Evolutionary conservation across 2,329 filamentous ascomycete species (phyloP).

Genomic region (Neoscytalidium dimidiatum): DNA sequence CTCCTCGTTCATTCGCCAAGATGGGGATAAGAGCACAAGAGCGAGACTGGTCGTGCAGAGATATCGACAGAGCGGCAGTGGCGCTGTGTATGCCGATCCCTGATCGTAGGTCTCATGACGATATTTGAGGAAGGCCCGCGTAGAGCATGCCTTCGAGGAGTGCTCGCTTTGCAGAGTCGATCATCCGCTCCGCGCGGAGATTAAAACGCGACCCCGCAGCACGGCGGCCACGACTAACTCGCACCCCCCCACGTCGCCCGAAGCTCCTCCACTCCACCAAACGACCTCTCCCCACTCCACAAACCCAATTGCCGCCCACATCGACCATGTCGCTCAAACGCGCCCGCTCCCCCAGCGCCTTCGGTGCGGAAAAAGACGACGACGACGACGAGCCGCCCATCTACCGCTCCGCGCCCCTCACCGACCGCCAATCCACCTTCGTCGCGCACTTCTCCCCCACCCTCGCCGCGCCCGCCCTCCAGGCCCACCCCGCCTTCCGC

Average conservation of each 20-base stretch:
- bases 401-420: slow-evolving; percentile 48
- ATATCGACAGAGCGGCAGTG: too few relatives aligned
- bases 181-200: too few relatives aligned
- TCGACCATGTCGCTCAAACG: slow-evolving; percentile 36
- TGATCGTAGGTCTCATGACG: too few relatives aligned
- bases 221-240: too few relatives aligned
- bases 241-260: neutral
- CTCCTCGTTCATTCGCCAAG: too few relatives aligned
- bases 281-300: neutral
- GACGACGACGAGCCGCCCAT: slow-evolving; percentile 29
- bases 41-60: too few relatives aligned
- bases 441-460: slow-evolving; percentile 52
- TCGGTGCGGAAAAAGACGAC: neutral
- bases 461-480: slow-evolving; percentile 42
- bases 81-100: too few relatives aligned
- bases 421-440: slow-evolving; percentile 56
- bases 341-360: slow-evolving; percentile 23
- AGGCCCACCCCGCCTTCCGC: slow-evolving; percentile 45
- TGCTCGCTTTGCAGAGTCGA: too few relatives aligned
- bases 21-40: too few relatives aligned
- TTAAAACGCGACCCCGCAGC: too few relatives aligned
- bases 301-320: neutral
- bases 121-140: too few relatives aligned
- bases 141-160: too few relatives aligned
- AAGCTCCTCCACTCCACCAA: neutral